phyloP scores from a whole-genome alignment of 2,329 filamentous ascomycete genomes.

The Trichoderma sp. region DNA sequence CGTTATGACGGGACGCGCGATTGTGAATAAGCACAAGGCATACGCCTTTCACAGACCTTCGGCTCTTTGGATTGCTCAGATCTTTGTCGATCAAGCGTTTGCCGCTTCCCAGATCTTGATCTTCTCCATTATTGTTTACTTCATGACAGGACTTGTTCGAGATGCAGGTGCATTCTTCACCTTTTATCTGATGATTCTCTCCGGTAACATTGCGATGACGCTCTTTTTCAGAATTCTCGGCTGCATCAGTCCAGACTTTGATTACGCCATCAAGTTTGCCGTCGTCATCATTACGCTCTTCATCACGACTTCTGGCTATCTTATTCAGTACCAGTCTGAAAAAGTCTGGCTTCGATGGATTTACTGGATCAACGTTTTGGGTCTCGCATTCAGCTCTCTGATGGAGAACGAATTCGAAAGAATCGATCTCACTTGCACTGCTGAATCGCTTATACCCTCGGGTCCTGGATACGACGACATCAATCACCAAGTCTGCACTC shows the following conservation, averaged over 20 bases:
- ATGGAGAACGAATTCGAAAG: slow-evolving; percentile 86
- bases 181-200: slow-evolving; percentile 70
- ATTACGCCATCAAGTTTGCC: slow-evolving; percentile 82
- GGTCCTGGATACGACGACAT: slow-evolving; percentile 72
- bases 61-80: slow-evolving; percentile 80
- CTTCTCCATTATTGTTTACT: slow-evolving; percentile 77
- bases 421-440: slow-evolving; percentile 68
- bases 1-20: slow-evolving; percentile 73
- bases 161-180: slow-evolving; percentile 77
- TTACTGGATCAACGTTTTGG: slow-evolving; percentile 74
- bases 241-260: slow-evolving; percentile 76
- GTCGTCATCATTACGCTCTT: slow-evolving; percentile 80
- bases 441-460: slow-evolving; percentile 67
- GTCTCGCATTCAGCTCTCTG: slow-evolving; percentile 72
- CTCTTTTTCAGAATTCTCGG: slow-evolving; percentile 76
- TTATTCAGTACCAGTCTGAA: slow-evolving; percentile 76
- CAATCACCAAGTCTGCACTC: slow-evolving; percentile 76
- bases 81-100: slow-evolving; percentile 76
- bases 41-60: slow-evolving; percentile 83
- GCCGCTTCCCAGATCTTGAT: slow-evolving; percentile 68
- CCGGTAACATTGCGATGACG: slow-evolving; percentile 71
- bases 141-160: slow-evolving; percentile 70
- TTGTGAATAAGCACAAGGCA: slow-evolving; percentile 81
- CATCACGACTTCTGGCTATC: slow-evolving; percentile 77
- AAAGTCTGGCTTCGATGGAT: slow-evolving; percentile 81